A percentile compares a stretch with the other conserved stretches of the same genome.
These are phyloP conservation scores for Phialophora tarda DNA, from an alignment of 2,329 filamentous ascomycete species.

Conservation along the genomic window DNA sequence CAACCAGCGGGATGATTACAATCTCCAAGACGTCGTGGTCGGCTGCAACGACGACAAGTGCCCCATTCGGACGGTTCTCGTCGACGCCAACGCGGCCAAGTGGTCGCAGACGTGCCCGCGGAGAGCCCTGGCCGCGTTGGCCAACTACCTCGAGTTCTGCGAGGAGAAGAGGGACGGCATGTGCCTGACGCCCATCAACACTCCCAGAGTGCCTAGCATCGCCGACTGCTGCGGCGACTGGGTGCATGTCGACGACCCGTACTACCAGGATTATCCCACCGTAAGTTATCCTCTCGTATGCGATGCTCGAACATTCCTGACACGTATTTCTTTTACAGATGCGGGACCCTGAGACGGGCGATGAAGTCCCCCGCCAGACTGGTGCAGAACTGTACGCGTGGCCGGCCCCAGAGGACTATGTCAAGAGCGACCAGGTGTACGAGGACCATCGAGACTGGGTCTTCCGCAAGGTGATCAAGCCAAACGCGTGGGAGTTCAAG, in stretches of 20 bases:
- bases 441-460: neutral
- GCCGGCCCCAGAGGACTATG: neutral
- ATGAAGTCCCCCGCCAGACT: neutral
- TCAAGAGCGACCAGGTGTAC: neutral
- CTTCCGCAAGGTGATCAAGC: constrained; percentile 11
- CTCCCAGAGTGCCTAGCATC: neutral
- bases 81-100: neutral
- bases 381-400: neutral
- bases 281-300: neutral
- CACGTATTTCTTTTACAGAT: neutral
- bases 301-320: neutral
- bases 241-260: constrained; percentile 9
- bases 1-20: constrained; percentile 1
- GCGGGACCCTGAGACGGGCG: neutral
- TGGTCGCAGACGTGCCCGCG: neutral
- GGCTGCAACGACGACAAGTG: neutral
- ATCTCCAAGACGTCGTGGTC: neutral
- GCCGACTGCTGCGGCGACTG: constrained; percentile 9
- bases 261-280: constrained; percentile 1
- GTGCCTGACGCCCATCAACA: neutral
- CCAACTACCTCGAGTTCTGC: neutral
- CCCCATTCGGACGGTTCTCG: neutral
- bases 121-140: neutral
- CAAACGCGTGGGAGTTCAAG: constrained; percentile 10
- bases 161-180: neutral